phyloP scores from a whole-genome alignment of 306 rosid genomes.

The Castanospermum australe region DNA sequence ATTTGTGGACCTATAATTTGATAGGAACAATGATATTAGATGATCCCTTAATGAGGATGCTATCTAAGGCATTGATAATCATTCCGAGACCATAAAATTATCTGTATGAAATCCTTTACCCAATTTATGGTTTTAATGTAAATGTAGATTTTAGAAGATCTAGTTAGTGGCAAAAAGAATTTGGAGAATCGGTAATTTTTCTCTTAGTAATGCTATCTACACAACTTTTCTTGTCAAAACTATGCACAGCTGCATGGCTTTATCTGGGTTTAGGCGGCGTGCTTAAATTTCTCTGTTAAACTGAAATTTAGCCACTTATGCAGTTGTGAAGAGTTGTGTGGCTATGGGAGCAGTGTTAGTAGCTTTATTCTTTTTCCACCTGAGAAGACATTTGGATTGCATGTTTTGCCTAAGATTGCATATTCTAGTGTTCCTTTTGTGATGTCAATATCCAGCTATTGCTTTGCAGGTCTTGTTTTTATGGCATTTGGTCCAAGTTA shows the following conservation, averaged over 20 bases:
- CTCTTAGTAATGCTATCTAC: not conserved
- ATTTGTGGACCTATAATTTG: not conserved
- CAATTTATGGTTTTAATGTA: not conserved
- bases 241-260: not conserved
- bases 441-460: conserved; percentile 34
- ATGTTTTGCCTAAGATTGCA: conserved; percentile 20
- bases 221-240: not conserved
- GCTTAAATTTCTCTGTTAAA: not conserved
- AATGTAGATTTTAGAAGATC: not conserved
- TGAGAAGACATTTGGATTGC: not conserved
- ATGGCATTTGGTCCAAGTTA: conserved; percentile 97
- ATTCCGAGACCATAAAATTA: not conserved
- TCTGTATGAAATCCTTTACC: not conserved
- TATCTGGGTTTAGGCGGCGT: not conserved
- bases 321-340: not conserved
- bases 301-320: not conserved
- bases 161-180: not conserved
- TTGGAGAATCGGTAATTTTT: not conserved
- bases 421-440: conserved; percentile 8
- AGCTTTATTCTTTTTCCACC: conserved; percentile 7
- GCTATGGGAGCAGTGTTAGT: not conserved
- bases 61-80: conserved; percentile 8
- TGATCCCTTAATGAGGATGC: not conserved
- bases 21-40: not conserved
- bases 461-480: conserved; percentile 71